Percentiles rank a stretch among this genome's conserved stretches.
Evolutionary conservation across 495 filamentous ascomycete genomes (phyloP).

Genomic region (Penicillium pancosmium): DNA sequence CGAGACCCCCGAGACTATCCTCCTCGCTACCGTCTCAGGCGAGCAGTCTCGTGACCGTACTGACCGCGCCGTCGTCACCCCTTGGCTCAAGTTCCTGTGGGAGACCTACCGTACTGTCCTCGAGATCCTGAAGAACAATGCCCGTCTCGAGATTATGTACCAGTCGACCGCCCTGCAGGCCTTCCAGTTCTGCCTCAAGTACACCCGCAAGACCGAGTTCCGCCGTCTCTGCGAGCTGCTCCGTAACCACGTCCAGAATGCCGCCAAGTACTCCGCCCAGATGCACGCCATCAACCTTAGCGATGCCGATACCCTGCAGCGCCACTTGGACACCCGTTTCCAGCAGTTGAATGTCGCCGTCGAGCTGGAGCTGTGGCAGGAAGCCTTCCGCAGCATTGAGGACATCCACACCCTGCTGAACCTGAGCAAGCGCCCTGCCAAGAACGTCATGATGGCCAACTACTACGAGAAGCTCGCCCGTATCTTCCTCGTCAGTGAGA

Average conservation of each 20-base stretch:
- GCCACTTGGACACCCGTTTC: constrained; percentile 96
- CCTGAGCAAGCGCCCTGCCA: constrained; percentile 98
- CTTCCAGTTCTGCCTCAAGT: constrained; percentile 98
- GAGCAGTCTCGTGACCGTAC: constrained; percentile 96
- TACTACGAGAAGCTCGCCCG: constrained; percentile 99
- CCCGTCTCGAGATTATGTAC: constrained; percentile 94
- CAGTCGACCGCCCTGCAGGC: constrained; percentile 97
- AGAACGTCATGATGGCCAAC: constrained; percentile 99
- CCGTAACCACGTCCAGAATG: constrained; percentile 98
- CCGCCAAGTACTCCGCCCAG: constrained; percentile 97
- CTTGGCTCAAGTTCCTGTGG: constrained; percentile 99
- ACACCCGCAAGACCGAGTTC: constrained; percentile 98
- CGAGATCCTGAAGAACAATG: constrained; percentile 98
- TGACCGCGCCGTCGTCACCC: constrained; percentile 95
- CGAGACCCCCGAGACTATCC: constrained; percentile 97
- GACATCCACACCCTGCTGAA: constrained; percentile 98
- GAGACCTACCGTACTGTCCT: constrained; percentile 99
- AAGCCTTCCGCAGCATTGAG: constrained; percentile 97
- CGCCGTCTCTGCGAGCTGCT: constrained; percentile 96
- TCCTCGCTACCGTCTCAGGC: constrained; percentile 95
- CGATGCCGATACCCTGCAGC: constrained; percentile 94
- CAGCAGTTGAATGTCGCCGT: constrained; percentile 98
- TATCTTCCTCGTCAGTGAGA: constrained; percentile 98
- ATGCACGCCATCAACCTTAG: constrained; percentile 99
- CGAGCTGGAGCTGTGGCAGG: constrained; percentile 97